Evolutionary conservation across 2,329 filamentous ascomycete genomes (phyloP).

Genomic region (Zasmidium cellare): DNA sequence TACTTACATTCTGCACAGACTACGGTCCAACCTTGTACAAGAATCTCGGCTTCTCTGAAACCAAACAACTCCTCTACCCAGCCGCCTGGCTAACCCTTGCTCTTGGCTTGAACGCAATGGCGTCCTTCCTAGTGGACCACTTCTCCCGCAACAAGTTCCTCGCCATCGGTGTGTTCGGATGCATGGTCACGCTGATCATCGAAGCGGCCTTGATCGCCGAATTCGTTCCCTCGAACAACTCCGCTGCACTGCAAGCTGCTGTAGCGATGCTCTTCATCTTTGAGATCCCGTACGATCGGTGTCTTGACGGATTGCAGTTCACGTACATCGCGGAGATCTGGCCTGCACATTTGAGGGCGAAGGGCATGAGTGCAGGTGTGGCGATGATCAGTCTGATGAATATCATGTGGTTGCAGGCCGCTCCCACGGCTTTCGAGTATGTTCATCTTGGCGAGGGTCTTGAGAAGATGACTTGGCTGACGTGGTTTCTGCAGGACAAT

Average conservation of each 20-base stretch:
- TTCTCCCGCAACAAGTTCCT: constrained; percentile 19
- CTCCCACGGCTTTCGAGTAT: constrained; percentile 13
- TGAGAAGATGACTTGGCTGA: too few relatives aligned
- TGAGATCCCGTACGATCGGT: constrained; percentile 20
- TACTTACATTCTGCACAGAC: constrained; percentile 6
- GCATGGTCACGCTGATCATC: constrained; percentile 19
- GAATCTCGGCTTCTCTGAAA: constrained; percentile 29
- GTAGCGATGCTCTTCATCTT: constrained; percentile 11
- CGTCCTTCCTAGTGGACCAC: constrained; percentile 25
- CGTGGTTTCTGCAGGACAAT: not conserved
- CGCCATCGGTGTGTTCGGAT: constrained; percentile 21
- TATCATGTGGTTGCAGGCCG: constrained; percentile 24
- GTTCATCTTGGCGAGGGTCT: too few relatives aligned
- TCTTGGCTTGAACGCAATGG: constrained; percentile 28
- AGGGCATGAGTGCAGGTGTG: constrained; percentile 23
- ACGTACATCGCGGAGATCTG: constrained; percentile 22
- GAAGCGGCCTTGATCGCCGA: constrained; percentile 21
- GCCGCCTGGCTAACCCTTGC: constrained; percentile 33
- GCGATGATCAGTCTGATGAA: constrained; percentile 27
- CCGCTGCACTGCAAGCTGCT: constrained; percentile 16
- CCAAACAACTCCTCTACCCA: constrained; percentile 31
- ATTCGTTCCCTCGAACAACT: constrained; percentile 13
- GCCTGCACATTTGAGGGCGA: constrained; percentile 24
- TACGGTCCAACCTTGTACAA: constrained; percentile 34
- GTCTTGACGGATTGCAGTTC: constrained; percentile 23